A percentile compares a stretch with the other conserved stretches of the same genome.
Conservation (phyloP, 495 filamentous ascomycete species). For the Corynascus novoguineensis region DNA sequence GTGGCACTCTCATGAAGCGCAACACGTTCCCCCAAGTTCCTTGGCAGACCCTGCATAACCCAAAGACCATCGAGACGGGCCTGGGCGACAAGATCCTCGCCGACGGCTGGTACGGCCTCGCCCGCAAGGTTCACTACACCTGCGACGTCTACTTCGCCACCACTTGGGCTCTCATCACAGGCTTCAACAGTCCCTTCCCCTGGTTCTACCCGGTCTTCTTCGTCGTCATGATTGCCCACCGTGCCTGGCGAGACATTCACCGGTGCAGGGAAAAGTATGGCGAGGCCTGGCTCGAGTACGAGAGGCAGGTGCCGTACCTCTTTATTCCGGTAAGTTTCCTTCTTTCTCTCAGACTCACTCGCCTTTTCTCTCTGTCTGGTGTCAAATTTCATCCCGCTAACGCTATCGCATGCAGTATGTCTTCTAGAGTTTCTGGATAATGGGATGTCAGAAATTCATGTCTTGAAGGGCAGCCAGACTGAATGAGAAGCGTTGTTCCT, state of each 20-base stretch:
- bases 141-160: conserved; percentile 80
- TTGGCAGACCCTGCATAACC: conserved; percentile 83
- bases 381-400: neutral
- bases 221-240: conserved; percentile 82
- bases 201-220: conserved; percentile 99
- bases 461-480: neutral
- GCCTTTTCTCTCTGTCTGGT: neutral
- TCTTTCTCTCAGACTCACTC: no score
- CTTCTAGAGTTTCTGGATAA: no score
- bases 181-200: conserved; percentile 75
- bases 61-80: conserved; percentile 72
- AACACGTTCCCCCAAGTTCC: conserved; percentile 90
- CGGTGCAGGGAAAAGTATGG: conserved; percentile 86
- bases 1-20: conserved; percentile 64
- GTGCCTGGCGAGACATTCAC: conserved; percentile 77
- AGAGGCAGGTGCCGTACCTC: conserved; percentile 79
- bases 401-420: conserved; percentile 26
- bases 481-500: neutral
- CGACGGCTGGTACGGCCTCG: conserved; percentile 91
- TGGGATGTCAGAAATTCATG: no score
- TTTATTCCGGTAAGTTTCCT: conserved; percentile 89
- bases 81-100: conserved; percentile 76
- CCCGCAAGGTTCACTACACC: conserved; percentile 92
- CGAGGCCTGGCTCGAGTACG: conserved; percentile 85
- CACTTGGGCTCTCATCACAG: conserved; percentile 54